Evolutionary conservation across 495 filamentous ascomycete genomes (phyloP), one percentile per base, ranked within the genome.

Genomic region (Parathielavia hyrcaniae): DNA sequence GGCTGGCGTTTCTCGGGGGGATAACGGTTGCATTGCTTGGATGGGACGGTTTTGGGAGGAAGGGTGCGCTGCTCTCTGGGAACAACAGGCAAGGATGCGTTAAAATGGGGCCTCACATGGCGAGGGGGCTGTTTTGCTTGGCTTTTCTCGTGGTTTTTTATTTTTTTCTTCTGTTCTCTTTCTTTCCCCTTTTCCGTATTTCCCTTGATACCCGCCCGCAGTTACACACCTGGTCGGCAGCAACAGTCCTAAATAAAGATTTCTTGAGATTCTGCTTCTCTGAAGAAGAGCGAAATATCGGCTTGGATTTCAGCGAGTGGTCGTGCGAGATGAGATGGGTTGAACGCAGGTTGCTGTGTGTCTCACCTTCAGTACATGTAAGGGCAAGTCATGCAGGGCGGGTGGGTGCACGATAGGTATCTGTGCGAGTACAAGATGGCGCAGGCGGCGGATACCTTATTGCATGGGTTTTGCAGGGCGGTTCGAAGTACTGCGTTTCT

Each of bases 171-270:
- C n/a, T 30, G 26, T 3, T 32, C 56, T 58, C 45, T 17, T 39
- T 47, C 55, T 46, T 47, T 46, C 47, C 16, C 34, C n/a, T n/a
- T n/a, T n/a, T n/a, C 32, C 6, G 38, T 40, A 26, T 52, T 38
- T 36, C 40, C 36, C 50, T 40, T 52, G 50, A 52, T 52, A 52
- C 50, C 50, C 50, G n/a, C n/a, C n/a, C n/a, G n/a, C n/a, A 14
- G 16, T 52, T n/a, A 52, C 20, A 11, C n/a, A 40, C 5, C 20
- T 19, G 50, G 50, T 12, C 50, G 50, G 50, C 26, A n/a, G 32
- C 23, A 13, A 48, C 5, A 39, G 23, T 50, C 50, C 36, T 52
- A 40, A 52, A 52, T 34, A 52, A 34, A 17, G 7, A 40, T 34
- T 40, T 39, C 19, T 40, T 23, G 4, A 30, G 4, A 26, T 38